phyloP scores from a whole-genome alignment of 2,329 filamentous ascomycete species.

The Fusarium sambucinum region DNA sequence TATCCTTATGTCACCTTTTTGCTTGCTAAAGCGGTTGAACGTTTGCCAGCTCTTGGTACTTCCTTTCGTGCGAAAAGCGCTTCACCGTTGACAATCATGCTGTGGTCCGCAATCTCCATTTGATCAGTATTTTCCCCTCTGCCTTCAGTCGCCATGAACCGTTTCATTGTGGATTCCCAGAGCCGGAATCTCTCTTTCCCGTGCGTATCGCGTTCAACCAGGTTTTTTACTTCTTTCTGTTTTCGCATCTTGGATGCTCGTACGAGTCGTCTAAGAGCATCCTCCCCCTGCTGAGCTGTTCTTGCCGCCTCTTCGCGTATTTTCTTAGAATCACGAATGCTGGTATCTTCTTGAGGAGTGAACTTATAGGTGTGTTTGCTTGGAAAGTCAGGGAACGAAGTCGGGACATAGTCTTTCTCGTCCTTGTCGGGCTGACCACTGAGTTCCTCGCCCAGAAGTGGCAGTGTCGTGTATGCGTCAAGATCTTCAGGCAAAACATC shows the following conservation, averaged over 20 bases:
- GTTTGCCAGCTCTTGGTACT: constrained; percentile 61
- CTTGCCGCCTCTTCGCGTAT: constrained; percentile 70
- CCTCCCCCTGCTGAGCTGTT: constrained; percentile 71
- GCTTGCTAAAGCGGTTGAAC: constrained; percentile 48
- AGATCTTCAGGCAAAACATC: constrained; percentile 55
- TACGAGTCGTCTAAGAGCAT: constrained; percentile 69
- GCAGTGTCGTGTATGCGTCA: constrained; percentile 57
- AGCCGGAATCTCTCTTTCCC: constrained; percentile 68
- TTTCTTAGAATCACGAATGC: constrained; percentile 65
- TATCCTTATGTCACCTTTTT: constrained; percentile 39
- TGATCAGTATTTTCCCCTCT: constrained; percentile 53
- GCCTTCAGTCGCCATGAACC: constrained; percentile 58
- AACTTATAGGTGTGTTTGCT: constrained; percentile 74
- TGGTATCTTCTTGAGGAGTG: constrained; percentile 65
- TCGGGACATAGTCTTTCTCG: constrained; percentile 67
- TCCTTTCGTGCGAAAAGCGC: constrained; percentile 66
- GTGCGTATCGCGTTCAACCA: constrained; percentile 64
- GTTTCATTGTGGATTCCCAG: constrained; percentile 72
- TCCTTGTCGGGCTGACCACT: constrained; percentile 70
- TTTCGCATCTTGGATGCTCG: constrained; percentile 73
- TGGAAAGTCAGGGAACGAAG: constrained; percentile 70
- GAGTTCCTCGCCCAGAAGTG: constrained; percentile 65
- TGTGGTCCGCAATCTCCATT: constrained; percentile 70
- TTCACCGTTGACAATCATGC: constrained; percentile 73
- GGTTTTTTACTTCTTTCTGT: constrained; percentile 71